Evolutionary conservation across 495 filamentous ascomycete genomes (phyloP).

Genomic region (Penicillium dipodomyicola): DNA sequence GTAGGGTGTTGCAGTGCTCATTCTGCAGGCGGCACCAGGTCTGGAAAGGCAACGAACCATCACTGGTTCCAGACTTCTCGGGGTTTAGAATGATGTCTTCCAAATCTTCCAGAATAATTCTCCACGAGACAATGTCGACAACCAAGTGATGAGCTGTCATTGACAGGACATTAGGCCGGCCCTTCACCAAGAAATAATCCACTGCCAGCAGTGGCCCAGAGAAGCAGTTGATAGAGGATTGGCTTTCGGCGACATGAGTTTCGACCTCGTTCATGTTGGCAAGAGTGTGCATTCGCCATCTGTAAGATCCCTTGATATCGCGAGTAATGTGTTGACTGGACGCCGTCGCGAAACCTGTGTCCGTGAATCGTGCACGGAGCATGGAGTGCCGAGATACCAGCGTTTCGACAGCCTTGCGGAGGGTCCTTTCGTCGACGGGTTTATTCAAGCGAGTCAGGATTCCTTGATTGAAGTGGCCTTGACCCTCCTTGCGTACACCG

Average conservation of each 20-base stretch:
- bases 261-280: slow-evolving; percentile 29
- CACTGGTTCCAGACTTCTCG: slow-evolving; percentile 26
- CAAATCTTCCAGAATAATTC: slow-evolving; percentile 63
- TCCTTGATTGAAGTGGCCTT: slow-evolving; percentile 74
- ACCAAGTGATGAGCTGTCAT: slow-evolving; percentile 66
- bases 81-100: slow-evolving; percentile 59
- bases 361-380: slow-evolving; percentile 65
- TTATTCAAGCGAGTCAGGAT: slow-evolving; percentile 58
- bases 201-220: slow-evolving; percentile 45
- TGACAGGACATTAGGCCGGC: slow-evolving; percentile 50
- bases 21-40: slow-evolving; percentile 56
- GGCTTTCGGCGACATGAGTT: slow-evolving; percentile 35
- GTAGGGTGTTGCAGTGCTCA: slow-evolving; percentile 33
- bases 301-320: slow-evolving; percentile 40
- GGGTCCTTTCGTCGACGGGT: slow-evolving; percentile 42
- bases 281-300: slow-evolving; percentile 28
- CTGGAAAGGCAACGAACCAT: slow-evolving; percentile 57
- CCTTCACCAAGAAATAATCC: slow-evolving; percentile 47
- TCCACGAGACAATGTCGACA: slow-evolving; percentile 70
- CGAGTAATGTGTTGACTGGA: slow-evolving; percentile 39
- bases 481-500: slow-evolving; percentile 49
- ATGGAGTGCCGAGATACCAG: slow-evolving; percentile 66
- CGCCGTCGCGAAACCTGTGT: slow-evolving; percentile 21
- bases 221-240: slow-evolving; percentile 43
- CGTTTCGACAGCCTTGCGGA: slow-evolving; percentile 54